Percentiles rank a stretch among this genome's conserved stretches.
Evolutionary conservation across 331 rosid species (phyloP).

Genomic region (Stylosanthes scabra): DNA sequence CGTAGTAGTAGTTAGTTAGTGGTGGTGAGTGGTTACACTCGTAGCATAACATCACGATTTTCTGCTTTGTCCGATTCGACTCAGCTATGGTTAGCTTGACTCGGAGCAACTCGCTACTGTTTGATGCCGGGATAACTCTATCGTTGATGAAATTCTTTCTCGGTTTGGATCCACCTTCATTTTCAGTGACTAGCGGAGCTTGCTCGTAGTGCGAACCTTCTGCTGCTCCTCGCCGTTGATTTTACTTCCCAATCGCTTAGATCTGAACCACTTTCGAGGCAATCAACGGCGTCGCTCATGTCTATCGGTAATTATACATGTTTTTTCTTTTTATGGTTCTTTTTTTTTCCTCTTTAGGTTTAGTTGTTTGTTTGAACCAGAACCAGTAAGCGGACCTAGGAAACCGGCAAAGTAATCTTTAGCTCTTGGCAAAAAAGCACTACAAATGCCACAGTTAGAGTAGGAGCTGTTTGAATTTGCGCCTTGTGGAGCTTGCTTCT

Average conservation of each 20-base stretch:
- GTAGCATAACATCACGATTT: neutral
- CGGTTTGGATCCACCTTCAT: slow-evolving; percentile 45
- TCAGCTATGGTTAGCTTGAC: slow-evolving; percentile 51
- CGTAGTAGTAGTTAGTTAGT: neutral
- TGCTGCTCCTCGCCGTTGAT: slow-evolving; percentile 48
- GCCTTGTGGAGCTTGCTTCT: slow-evolving; percentile 29
- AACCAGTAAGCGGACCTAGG: neutral
- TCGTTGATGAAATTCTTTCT: slow-evolving; percentile 7
- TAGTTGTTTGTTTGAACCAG: neutral
- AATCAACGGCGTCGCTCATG: slow-evolving; percentile 64
- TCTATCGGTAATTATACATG: slow-evolving; percentile 45
- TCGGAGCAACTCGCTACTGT: slow-evolving; percentile 35
- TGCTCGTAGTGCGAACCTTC: slow-evolving; percentile 42
- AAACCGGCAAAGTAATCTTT: neutral
- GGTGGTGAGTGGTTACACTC: slow-evolving; percentile 29
- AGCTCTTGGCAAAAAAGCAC: neutral
- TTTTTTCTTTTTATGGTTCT: neutral
- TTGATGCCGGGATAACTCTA: slow-evolving; percentile 29
- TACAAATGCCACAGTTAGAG: slow-evolving; percentile 12
- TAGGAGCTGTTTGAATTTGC: slow-evolving; percentile 34
- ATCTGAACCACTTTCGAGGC: slow-evolving; percentile 55
- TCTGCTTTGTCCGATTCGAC: slow-evolving; percentile 37
- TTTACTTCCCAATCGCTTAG: slow-evolving; percentile 51
- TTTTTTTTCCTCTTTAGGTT: neutral
- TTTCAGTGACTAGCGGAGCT: slow-evolving; percentile 28